Percentiles rank a stretch among this genome's conserved stretches.
phyloP scores from a whole-genome alignment of 768 basidiomycete species.

The Rhodotorula paludigena region DNA sequence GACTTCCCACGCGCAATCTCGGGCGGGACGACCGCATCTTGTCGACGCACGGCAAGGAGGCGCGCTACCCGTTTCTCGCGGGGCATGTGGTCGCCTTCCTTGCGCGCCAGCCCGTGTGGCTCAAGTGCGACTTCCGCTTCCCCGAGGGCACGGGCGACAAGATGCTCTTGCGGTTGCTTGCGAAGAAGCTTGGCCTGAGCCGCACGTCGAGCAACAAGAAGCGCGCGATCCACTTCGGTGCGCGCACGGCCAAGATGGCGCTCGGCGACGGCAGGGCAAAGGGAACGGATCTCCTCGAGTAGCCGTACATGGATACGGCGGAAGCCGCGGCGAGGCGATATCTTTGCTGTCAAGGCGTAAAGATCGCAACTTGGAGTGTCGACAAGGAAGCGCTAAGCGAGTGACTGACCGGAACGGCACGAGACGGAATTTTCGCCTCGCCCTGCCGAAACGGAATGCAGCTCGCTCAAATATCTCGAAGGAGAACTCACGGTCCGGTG shows the following conservation, averaged over 20 bases:
- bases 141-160: constrained; percentile 84
- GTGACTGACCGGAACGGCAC: not conserved
- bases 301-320: not conserved
- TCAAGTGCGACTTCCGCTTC: constrained; percentile 72
- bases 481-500: no score
- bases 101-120: constrained; percentile 61
- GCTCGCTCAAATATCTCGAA: no score
- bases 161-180: constrained; percentile 68
- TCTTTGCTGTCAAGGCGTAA: no score
- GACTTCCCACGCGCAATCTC: constrained; percentile 69
- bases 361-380: no score
- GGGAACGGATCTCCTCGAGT: constrained; percentile 25
- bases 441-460: no score
- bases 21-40: constrained; percentile 92
- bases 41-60: constrained; percentile 86
- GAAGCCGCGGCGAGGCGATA: not conserved
- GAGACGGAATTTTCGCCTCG: no score
- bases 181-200: constrained; percentile 65
- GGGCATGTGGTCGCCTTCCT: constrained; percentile 42
- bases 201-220: constrained; percentile 76
- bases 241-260: constrained; percentile 43
- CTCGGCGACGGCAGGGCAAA: constrained; percentile 16
- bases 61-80: constrained; percentile 68
- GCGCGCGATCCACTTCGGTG: constrained; percentile 93
- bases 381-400: not conserved